Percentiles rank a stretch among this genome's conserved stretches.
Evolutionary conservation across 176 grass and related monocot species (phyloP).

Genomic region (Aegilops tauschii): DNA sequence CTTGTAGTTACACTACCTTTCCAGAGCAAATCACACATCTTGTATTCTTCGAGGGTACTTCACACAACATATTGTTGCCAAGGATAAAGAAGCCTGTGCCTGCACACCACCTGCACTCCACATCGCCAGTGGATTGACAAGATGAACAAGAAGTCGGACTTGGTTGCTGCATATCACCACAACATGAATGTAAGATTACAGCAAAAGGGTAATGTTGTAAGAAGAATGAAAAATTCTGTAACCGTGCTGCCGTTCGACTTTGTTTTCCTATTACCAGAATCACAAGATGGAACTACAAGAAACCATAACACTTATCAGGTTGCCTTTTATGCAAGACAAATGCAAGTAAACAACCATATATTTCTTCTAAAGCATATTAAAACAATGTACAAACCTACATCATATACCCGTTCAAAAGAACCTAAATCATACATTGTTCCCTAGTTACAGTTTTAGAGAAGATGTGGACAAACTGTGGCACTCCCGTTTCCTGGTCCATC

Average conservation of each 20-base stretch:
- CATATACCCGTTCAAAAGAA: neutral
- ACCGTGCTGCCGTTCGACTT: neutral
- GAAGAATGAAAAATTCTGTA: neutral
- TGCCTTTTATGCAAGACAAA: neutral
- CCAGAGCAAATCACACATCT: slow-evolving; percentile 83
- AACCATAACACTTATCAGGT: neutral
- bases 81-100: slow-evolving; percentile 98
- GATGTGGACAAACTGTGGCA: neutral
- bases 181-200: slow-evolving; percentile 24
- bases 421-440: neutral
- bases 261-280: neutral
- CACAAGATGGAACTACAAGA: slow-evolving; percentile 18
- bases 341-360: neutral
- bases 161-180: slow-evolving; percentile 78
- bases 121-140: slow-evolving; percentile 68
- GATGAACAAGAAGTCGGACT: slow-evolving; percentile 76
- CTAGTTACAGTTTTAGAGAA: slow-evolving; percentile 7
- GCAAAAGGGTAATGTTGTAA: neutral
- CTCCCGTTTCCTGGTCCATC: neutral
- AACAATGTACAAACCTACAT: neutral
- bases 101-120: slow-evolving; percentile 88
- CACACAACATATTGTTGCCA: slow-evolving; percentile 83
- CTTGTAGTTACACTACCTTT: slow-evolving; percentile 48
- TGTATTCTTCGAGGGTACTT: slow-evolving; percentile 88
- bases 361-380: slow-evolving; percentile 12